A percentile compares a stretch with the other conserved stretches of the same genome.
Conservation (phyloP, 768 basidiomycete genomes). For the Inosperma sp. region DNA sequence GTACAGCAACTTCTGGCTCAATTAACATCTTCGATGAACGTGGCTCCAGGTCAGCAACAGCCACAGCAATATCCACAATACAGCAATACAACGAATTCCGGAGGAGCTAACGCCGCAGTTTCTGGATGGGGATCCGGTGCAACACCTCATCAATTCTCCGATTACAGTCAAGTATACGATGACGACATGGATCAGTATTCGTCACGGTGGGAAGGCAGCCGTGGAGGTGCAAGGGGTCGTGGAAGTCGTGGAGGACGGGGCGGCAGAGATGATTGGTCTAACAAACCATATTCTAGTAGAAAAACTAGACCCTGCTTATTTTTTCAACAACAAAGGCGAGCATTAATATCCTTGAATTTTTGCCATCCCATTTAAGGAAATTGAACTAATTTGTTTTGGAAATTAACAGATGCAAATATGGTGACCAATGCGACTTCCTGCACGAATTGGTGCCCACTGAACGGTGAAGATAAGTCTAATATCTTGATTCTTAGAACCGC, state of each 20-base stretch:
- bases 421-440: slow-evolving; percentile 82
- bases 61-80: slow-evolving; percentile 14
- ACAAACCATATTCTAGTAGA: slow-evolving; percentile 44
- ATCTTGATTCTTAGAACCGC: neutral
- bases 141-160: slow-evolving; percentile 38
- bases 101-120: slow-evolving; percentile 33
- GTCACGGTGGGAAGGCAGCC: slow-evolving; percentile 40
- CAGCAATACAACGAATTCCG: slow-evolving; percentile 9
- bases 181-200: slow-evolving; percentile 35
- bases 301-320: slow-evolving; percentile 89
- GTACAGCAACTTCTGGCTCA: slow-evolving; percentile 57
- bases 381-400: slow-evolving; percentile 41
- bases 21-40: slow-evolving; percentile 18
- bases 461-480: neutral
- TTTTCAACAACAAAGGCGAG: slow-evolving; percentile 91
- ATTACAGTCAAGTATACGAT: slow-evolving; percentile 49
- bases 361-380: slow-evolving; percentile 35
- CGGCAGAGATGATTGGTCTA: slow-evolving; percentile 55
- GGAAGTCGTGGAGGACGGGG: slow-evolving; percentile 51
- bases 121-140: slow-evolving; percentile 33
- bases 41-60: slow-evolving; percentile 2
- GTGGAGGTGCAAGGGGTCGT: slow-evolving; percentile 52
- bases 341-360: slow-evolving; percentile 47
- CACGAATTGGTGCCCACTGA: slow-evolving; percentile 44
- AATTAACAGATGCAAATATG: slow-evolving; percentile 79